phyloP scores from a whole-genome alignment of 108 stramenopile species.

The Pseudonitzschia multiseries region DNA sequence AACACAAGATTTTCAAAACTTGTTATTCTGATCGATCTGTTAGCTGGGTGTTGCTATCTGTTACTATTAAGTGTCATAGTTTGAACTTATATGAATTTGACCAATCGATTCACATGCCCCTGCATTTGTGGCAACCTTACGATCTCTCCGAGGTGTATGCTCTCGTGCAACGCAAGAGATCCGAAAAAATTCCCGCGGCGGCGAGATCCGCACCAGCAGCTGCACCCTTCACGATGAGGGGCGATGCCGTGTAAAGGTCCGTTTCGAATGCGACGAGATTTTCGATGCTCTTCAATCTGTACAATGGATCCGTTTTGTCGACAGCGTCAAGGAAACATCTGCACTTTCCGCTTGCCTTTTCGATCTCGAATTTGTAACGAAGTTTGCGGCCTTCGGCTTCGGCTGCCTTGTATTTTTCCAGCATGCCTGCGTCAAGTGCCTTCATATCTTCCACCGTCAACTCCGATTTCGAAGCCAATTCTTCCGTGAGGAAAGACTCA shows the following conservation, averaged over 20 bases:
- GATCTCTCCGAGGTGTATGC: constrained; percentile 46
- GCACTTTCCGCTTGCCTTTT: constrained; percentile 54
- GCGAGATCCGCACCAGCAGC: constrained; percentile 80
- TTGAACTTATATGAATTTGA: too few species aligned
- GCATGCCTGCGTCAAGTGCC: constrained; percentile 48
- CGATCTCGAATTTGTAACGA: constrained; percentile 82
- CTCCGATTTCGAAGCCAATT: constrained; percentile 46
- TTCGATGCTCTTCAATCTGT: constrained; percentile 59
- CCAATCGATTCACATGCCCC: too few species aligned
- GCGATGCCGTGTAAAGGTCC: constrained; percentile 64
- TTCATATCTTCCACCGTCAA: constrained; percentile 48
- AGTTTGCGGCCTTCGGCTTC: constrained; percentile 42
- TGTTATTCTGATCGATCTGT: not conserved
- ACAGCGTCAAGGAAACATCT: constrained; percentile 28
- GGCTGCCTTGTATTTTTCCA: constrained; percentile 58
- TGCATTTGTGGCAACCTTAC: not conserved
- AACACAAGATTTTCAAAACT: too few species aligned
- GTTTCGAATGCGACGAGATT: constrained; percentile 72
- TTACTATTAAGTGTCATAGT: not conserved
- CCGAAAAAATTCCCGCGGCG: constrained; percentile 84
- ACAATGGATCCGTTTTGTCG: constrained; percentile 54
- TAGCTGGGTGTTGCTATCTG: constrained; percentile 2
- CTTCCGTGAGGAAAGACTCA: constrained; percentile 64
- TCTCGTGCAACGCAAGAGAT: constrained; percentile 70
- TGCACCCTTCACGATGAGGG: constrained; percentile 85